Evolutionary conservation across 805 yeast genomes (phyloP), one percentile per base, ranked within the genome.

Genomic region (Sugiyamaella americana): DNA sequence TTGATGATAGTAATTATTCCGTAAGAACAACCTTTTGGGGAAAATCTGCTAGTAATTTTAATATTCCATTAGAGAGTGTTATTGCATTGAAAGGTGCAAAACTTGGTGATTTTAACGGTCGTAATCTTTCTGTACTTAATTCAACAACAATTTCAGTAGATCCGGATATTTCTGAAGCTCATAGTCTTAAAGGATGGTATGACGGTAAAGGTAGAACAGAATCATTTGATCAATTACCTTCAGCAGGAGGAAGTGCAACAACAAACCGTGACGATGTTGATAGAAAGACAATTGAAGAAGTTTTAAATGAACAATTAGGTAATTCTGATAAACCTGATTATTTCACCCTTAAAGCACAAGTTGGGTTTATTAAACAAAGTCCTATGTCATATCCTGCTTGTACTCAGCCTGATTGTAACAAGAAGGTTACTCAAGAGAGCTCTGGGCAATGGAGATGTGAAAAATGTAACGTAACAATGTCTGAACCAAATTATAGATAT

Each of bases 361-460:
- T 93, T 37, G 75, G 79, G 46, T 84, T 72, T 58, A 68, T 88
- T 44, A 37, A 51, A 22, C 75, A 82, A 17, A 94, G 87, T 51
- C 83, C 76, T 56, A 80, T 89, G 63, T 78, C 86, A 40, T 93
- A 93, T 64, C 95, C 98, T 13, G 93, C 98, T 5, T 93, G 98
- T 67, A 70, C 75, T 30, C 45, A 48, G 10, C 71, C 75, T 40
- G 82, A 79, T 40, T 93, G 98, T 71, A 82, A 82, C 62, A 81
- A 88, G 61, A 93, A 93, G 67, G 87, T 88, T 24, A 69, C 84
- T 38, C 86, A 86, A 59, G 81, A 76, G 46, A 72, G 78, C 26
- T 82, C 78, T 59, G 87, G 84, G 11, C 71, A 81, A 16, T 89
- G 95, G 95, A 79, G 95, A 64, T 93, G 98, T 71, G 98, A 89